Conservation (phyloP, 352 stramenopile species). For the Globisporangium cylindrosporum region DNA sequence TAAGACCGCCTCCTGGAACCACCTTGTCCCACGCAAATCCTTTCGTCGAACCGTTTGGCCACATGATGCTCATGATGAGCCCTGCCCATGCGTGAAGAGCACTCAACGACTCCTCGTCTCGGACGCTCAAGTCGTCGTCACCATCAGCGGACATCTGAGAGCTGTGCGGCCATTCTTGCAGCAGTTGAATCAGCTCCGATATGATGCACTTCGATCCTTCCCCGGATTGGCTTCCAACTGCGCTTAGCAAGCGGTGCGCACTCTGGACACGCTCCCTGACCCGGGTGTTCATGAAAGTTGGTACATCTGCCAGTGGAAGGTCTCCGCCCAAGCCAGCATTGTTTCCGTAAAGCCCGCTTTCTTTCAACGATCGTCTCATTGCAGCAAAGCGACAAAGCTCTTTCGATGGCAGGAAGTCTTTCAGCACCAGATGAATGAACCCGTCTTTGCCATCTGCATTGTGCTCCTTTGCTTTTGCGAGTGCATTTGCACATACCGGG, state of each 20-base stretch:
- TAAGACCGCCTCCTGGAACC: conserved; percentile 57
- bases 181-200: conserved; percentile 61
- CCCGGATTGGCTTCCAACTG: conserved; percentile 62
- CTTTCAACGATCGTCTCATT: conserved; percentile 47
- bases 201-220: conserved; percentile 80
- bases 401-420: conserved; percentile 69
- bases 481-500: conserved; percentile 55
- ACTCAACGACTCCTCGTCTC: conserved; percentile 68
- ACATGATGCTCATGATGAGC: conserved; percentile 87
- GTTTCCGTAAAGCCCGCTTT: conserved; percentile 47
- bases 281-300: conserved; percentile 35
- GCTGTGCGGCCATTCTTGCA: conserved; percentile 59
- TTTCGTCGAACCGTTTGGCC: conserved; percentile 75
- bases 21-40: conserved; percentile 81
- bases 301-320: conserved; percentile 30
- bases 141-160: conserved; percentile 6
- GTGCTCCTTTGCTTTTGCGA: conserved; percentile 55
- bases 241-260: conserved; percentile 63
- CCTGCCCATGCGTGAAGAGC: conserved; percentile 81
- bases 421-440: conserved; percentile 57
- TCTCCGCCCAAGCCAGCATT: conserved; percentile 30
- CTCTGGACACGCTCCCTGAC: conserved; percentile 61
- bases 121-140: conserved; percentile 35
- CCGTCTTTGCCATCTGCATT: conserved; percentile 23
- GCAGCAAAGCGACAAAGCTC: conserved; percentile 69